A percentile compares a stretch with the other conserved stretches of the same genome.
phyloP scores from a whole-genome alignment of 352 stramenopile species.

The Phytophthora kernoviae region DNA sequence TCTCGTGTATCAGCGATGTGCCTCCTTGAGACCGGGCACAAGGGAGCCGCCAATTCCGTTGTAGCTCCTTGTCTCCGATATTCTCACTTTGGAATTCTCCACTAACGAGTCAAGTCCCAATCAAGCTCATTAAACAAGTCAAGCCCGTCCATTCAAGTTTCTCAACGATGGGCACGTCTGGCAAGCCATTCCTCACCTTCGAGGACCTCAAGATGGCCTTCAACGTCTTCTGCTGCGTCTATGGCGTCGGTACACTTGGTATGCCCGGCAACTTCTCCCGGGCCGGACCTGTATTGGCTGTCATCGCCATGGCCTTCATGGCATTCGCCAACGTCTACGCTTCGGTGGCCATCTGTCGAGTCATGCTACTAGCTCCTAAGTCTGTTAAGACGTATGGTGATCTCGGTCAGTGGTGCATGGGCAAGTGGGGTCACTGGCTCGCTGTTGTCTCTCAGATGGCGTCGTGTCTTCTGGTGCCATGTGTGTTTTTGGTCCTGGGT shows the following conservation, averaged over 20 bases:
- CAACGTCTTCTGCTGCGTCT: constrained; percentile 53
- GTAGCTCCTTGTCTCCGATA: neutral
- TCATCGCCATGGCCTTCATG: constrained; percentile 58
- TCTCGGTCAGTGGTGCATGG: constrained; percentile 51
- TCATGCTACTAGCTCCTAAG: constrained; percentile 51
- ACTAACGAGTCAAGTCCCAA: constrained; percentile 11
- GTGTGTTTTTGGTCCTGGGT: constrained; percentile 57
- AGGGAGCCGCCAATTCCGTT: neutral
- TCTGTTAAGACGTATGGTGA: constrained; percentile 58
- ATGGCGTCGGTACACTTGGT: constrained; percentile 52
- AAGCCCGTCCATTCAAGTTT: too few species aligned
- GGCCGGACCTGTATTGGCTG: constrained; percentile 42
- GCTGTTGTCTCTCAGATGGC: constrained; percentile 50
- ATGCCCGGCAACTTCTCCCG: constrained; percentile 62
- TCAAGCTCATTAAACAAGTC: neutral
- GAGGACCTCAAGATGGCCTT: constrained; percentile 60
- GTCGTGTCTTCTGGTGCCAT: constrained; percentile 52
- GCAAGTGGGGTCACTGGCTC: constrained; percentile 49
- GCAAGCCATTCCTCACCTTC: constrained; percentile 44
- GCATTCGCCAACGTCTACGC: constrained; percentile 64
- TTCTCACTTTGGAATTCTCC: constrained; percentile 29
- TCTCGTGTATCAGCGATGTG: constrained; percentile 20
- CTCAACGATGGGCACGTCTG: constrained; percentile 18
- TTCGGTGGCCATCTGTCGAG: constrained; percentile 47
- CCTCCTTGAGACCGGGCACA: constrained; percentile 1